These are phyloP conservation scores for Quercus rubra DNA, from an alignment of 306 rosid genomes.

Conservation along the genomic window DNA sequence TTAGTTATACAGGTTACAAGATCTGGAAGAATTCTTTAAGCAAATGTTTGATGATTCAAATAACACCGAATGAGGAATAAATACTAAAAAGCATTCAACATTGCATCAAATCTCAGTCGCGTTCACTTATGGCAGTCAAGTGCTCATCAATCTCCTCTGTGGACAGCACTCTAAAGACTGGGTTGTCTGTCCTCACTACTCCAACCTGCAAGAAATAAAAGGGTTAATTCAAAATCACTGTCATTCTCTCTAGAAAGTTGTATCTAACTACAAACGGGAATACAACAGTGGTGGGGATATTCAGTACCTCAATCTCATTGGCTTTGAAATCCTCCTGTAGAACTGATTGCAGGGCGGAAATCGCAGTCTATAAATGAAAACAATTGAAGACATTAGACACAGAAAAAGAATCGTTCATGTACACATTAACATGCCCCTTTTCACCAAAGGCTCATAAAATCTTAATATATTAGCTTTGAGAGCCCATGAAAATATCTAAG, in stretches of 20 bases:
- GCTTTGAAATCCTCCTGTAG: constrained; percentile 99
- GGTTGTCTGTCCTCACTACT: constrained; percentile 75
- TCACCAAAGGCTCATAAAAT: too few relatives aligned
- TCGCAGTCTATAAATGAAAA: constrained; percentile 65
- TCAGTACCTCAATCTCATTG: constrained; percentile 87
- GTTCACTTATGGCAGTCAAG: constrained; percentile 98
- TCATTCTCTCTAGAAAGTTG: not conserved
- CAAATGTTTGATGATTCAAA: constrained; percentile 9
- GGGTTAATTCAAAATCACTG: not conserved
- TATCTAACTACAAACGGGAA: not conserved
- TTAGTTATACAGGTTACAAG: not conserved
- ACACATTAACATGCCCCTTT: too few relatives aligned
- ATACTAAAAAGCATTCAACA: constrained; percentile 23
- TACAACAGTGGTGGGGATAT: not conserved
- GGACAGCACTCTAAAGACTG: constrained; percentile 72
- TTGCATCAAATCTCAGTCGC: constrained; percentile 53
- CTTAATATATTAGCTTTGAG: too few relatives aligned
- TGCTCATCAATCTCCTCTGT: constrained; percentile 96
- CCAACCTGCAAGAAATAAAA: constrained; percentile 62
- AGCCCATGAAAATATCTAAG: not conserved
- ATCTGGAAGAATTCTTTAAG: constrained; percentile 2
- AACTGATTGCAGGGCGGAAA: constrained; percentile 96
- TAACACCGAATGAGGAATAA: not conserved
- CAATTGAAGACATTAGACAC: not conserved
- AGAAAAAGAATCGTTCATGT: not conserved